Conservation (phyloP, 345 rosid species). For the Aurinia saxatilis region DNA sequence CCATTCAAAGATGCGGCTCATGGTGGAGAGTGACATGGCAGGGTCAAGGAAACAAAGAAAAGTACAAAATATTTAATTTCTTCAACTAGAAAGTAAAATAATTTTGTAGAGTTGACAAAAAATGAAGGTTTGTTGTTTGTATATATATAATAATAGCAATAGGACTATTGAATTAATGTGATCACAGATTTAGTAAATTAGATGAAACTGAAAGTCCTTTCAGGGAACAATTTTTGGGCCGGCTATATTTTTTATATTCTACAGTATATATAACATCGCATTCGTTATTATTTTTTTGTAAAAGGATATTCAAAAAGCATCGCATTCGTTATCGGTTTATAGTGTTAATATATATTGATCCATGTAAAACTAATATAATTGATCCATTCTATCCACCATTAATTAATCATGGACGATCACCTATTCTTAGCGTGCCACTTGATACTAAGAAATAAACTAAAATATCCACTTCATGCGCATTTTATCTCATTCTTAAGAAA, state of each 20-base stretch:
- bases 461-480: not conserved
- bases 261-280: no score
- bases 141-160: not conserved
- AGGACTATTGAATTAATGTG: not conserved
- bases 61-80: not conserved
- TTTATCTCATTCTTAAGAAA: not conserved
- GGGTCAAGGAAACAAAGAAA: not conserved
- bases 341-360: not conserved
- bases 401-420: not conserved
- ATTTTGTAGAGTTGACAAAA: conserved; percentile 20
- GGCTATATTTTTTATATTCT: conserved; percentile 2
- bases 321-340: no score
- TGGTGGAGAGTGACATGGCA: conserved; percentile 6
- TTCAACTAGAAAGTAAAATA: conserved; percentile 19
- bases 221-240: conserved; percentile 6
- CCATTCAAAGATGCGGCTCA: not conserved
- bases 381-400: not conserved
- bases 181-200: not conserved
- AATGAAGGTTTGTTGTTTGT: not conserved
- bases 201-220: not conserved
- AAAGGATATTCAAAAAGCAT: no score
- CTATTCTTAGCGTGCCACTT: conserved; percentile 11
- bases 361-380: not conserved
- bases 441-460: conserved; percentile 3
- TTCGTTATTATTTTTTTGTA: no score